A percentile compares a stretch with the other conserved stretches of the same genome.
Evolutionary conservation across 2,329 filamentous ascomycete species (phyloP).

Genomic region (Grosmannia clavigera): DNA sequence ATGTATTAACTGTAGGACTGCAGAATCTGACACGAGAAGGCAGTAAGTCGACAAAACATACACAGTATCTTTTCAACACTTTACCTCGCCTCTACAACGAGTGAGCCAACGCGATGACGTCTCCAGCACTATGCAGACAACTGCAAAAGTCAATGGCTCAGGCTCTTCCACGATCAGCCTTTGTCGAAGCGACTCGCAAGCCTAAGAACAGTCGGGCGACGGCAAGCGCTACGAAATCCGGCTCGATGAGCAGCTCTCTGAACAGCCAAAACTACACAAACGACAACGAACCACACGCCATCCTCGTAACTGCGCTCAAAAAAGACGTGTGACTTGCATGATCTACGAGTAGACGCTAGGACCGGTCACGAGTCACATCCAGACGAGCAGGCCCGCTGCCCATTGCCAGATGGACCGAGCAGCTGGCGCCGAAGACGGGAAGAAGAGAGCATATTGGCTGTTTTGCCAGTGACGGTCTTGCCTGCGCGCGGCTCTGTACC

Average conservation of each 20-base stretch:
- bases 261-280: background rate
- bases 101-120: background rate
- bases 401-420: background rate
- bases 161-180: background rate
- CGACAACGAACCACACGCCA: background rate
- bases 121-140: background rate
- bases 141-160: background rate
- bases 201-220: background rate
- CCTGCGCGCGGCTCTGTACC: too few species aligned
- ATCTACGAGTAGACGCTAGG: background rate
- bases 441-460: background rate
- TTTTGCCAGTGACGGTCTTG: background rate
- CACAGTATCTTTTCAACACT: background rate
- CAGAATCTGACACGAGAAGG: background rate
- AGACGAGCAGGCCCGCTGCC: background rate
- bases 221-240: background rate
- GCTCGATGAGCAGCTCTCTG: background rate
- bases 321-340: background rate
- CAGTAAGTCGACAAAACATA: background rate
- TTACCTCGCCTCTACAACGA: background rate
- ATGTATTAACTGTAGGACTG: background rate
- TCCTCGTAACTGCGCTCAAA: background rate
- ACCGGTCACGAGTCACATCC: background rate
- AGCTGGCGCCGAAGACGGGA: background rate
- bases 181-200: background rate